These are phyloP conservation scores for Castanopsis chinensis DNA, from an alignment of 306 rosid genomes.

Conservation along the genomic window DNA sequence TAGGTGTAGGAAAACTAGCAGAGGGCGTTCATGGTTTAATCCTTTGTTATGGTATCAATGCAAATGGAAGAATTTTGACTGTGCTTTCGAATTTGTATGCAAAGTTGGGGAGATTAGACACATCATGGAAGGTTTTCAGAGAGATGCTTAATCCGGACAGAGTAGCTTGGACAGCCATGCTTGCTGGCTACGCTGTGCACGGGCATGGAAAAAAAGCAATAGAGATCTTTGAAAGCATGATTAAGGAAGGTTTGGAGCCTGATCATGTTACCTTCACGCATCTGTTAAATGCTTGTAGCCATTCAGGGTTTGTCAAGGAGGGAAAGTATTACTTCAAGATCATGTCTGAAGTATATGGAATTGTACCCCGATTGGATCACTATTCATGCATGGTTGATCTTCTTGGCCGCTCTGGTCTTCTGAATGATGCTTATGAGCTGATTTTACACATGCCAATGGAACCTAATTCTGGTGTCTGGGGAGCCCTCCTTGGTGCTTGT, in stretches of 20 bases:
- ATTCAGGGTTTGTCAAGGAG: conserved; percentile 67
- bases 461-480: conserved; percentile 82
- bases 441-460: conserved; percentile 58
- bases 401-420: conserved; percentile 66
- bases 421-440: conserved; percentile 55
- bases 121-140: conserved; percentile 46
- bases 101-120: conserved; percentile 61
- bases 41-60: conserved; percentile 39
- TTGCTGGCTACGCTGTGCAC: conserved; percentile 64
- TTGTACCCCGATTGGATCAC: conserved; percentile 66
- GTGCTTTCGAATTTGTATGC: conserved; percentile 58
- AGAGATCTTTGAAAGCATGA: conserved; percentile 48
- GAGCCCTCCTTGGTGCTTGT: conserved; percentile 81
- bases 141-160: conserved; percentile 56
- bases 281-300: conserved; percentile 80
- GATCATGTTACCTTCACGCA: conserved; percentile 84
- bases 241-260: conserved; percentile 50
- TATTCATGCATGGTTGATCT: conserved; percentile 91
- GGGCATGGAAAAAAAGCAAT: conserved; percentile 63
- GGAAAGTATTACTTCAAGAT: conserved; percentile 56
- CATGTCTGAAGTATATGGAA: conserved; percentile 52
- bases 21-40: conserved; percentile 59
- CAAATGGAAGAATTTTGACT: conserved; percentile 43
- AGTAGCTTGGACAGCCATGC: conserved; percentile 83
- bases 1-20: conserved; percentile 43